Percentiles rank a stretch among this genome's conserved stretches.
Conservation (phyloP, 2,329 filamentous ascomycete genomes). For the Microcera coccophila region DNA sequence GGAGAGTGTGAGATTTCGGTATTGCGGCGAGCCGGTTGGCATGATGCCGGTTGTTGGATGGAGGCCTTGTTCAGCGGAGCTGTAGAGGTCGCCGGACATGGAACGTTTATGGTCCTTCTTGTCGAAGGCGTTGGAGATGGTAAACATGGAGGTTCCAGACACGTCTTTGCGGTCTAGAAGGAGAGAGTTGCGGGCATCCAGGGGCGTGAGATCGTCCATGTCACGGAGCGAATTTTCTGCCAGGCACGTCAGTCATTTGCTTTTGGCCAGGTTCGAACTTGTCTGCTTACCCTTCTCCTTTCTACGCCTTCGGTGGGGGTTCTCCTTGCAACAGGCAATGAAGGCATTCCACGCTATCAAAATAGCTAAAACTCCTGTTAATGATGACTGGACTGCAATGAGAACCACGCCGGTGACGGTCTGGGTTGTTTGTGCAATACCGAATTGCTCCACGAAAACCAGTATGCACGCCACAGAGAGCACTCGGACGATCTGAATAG, state of each 20-base stretch:
- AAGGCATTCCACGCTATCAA: slow-evolving; percentile 87
- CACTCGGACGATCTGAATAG: slow-evolving; percentile 84
- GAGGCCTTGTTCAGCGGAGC: slow-evolving; percentile 20
- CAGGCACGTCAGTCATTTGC: slow-evolving; percentile 30
- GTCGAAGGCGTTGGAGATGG: slow-evolving; percentile 39
- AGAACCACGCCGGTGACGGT: slow-evolving; percentile 91
- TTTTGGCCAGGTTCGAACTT: too few species aligned
- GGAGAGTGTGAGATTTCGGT: slow-evolving; percentile 38
- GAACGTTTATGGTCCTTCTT: slow-evolving; percentile 32
- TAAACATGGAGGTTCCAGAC: slow-evolving; percentile 40
- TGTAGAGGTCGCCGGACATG: slow-evolving; percentile 33
- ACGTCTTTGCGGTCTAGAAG: slow-evolving; percentile 58
- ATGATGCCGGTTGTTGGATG: slow-evolving; percentile 18
- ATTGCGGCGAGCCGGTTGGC: slow-evolving; percentile 27
- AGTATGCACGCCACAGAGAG: slow-evolving; percentile 85
- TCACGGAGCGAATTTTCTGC: slow-evolving; percentile 74
- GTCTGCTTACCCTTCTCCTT: slow-evolving; percentile 88
- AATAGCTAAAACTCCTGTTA: slow-evolving; percentile 80
- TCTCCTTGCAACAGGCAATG: slow-evolving; percentile 76
- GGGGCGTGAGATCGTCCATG: slow-evolving; percentile 76
- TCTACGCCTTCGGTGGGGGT: slow-evolving; percentile 82
- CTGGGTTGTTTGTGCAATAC: slow-evolving; percentile 85
- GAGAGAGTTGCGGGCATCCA: slow-evolving; percentile 83
- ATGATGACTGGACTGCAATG: slow-evolving; percentile 81
- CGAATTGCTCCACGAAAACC: slow-evolving; percentile 90